Evolutionary conservation across 495 filamentous ascomycete species (phyloP), one percentile per base, ranked within the genome.

Genomic region (Lepraria neglecta): DNA sequence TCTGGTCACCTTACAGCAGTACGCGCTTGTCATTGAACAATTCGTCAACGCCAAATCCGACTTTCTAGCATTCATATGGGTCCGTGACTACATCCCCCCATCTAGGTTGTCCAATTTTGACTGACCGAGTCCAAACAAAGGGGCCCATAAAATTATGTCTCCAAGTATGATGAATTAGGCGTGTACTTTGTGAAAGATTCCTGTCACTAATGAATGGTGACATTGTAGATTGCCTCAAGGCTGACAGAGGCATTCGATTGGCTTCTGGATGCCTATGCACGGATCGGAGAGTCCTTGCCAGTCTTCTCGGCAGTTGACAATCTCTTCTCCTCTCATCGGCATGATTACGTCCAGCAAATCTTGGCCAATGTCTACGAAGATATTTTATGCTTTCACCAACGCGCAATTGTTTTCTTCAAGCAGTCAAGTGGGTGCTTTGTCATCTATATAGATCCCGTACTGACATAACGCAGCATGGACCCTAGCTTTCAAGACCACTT

Each of bases 11-110:
- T 46, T 74, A 24, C 44, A 64, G 28, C 64, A 71, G 42, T 75
- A 75, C 51, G 58, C 66, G 7, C 62, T 61, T 50, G 68, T 72
- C 3, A 66, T 74, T 44, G 74, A 76, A 57, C 66, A 71, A 9
- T 68, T 74, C 43, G 59, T 75, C 21, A 68, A 67, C 35, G 58
- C 35, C 1, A 70, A 70, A 44, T 62, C 71, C n/a, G 64, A 70
- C 3, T 62, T 73, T 33, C 53, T 73, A 21, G 60, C 71, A 24
- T 64, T 73, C 15, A 63, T 73, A 19, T 73, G 71, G 71, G 67
- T 60, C 4, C 17, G 60, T 58, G 6, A 4, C 11, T 3, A 21
- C 11, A 6, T 11, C 33, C 11, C 33, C 33, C 33, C 11, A 11
- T 6, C 33, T 38, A 38, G 33, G 33, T 7, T 38, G 4, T 11